Conservation (phyloP, 1,139 yeast species). For the Yamadazyma atmosphaerica region DNA sequence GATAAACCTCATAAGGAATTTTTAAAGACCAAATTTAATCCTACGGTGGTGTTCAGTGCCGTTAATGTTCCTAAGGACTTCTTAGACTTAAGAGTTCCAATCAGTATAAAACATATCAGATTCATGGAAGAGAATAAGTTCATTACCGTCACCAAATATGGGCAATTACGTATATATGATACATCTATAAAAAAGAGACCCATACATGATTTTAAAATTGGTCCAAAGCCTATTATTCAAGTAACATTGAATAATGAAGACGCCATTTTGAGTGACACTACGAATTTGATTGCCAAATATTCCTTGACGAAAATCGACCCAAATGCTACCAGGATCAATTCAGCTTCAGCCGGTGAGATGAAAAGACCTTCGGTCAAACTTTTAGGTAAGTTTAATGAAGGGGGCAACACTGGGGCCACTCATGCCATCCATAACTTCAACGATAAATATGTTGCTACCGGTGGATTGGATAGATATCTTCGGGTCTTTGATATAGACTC, state of each 20-base stretch:
- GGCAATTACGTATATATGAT: slow-evolving; percentile 65
- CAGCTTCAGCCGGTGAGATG: slow-evolving; percentile 48
- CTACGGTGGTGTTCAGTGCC: slow-evolving; percentile 47
- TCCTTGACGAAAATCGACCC: slow-evolving; percentile 41
- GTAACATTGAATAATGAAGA: slow-evolving; percentile 35
- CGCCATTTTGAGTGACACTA: slow-evolving; percentile 57
- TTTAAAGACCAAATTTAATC: slow-evolving; percentile 18
- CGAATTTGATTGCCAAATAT: slow-evolving; percentile 53
- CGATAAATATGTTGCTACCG: slow-evolving; percentile 46
- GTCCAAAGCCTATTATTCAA: slow-evolving; percentile 49
- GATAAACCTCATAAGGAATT: slow-evolving; percentile 19
- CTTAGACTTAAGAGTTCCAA: slow-evolving; percentile 66
- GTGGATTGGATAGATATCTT: slow-evolving; percentile 85
- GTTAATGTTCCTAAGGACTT: slow-evolving; percentile 70
- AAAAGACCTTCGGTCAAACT: slow-evolving; percentile 39
- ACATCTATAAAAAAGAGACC: slow-evolving; percentile 65
- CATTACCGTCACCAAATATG: slow-evolving; percentile 67
- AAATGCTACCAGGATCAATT: slow-evolving; percentile 36
- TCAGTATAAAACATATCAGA: slow-evolving; percentile 56
- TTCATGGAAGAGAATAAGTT: slow-evolving; percentile 47
- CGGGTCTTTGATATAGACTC: slow-evolving; percentile 66
- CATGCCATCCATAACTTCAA: slow-evolving; percentile 28
- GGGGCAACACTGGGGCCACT: slow-evolving; percentile 49
- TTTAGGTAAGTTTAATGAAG: slow-evolving; percentile 43
- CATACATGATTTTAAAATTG: slow-evolving; percentile 44